phyloP scores from a whole-genome alignment of 75 land plant species.

The Cupressus sempervirens region DNA sequence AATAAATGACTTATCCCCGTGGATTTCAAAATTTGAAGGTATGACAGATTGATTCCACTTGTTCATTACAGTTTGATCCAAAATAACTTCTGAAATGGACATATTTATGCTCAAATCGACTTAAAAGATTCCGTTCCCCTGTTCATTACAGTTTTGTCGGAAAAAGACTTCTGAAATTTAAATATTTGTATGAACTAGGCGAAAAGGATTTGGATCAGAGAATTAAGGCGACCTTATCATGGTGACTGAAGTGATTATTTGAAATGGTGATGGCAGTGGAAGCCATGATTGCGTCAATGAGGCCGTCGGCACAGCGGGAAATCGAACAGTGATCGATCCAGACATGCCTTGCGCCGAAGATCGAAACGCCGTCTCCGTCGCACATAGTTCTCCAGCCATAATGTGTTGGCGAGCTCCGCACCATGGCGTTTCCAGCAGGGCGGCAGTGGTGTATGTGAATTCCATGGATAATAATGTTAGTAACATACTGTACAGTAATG shows the following conservation, averaged over 20 bases:
- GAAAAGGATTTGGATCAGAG: neutral
- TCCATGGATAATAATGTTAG: conserved; percentile 51
- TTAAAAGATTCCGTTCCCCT: neutral
- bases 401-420: conserved; percentile 35
- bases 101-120: neutral
- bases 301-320: conserved; percentile 40
- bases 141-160: neutral
- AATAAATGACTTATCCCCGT: neutral
- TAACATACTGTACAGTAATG: conserved; percentile 47
- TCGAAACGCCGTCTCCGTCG: conserved; percentile 45
- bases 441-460: conserved; percentile 47
- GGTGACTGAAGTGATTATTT: conserved; percentile 44
- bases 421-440: conserved; percentile 51
- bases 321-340: conserved; percentile 50
- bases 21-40: neutral
- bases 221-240: conserved; percentile 28
- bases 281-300: conserved; percentile 46
- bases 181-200: neutral
- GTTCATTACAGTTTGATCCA: neutral
- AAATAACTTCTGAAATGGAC: neutral
- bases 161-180: neutral
- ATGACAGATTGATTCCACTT: neutral
- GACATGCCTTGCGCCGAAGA: conserved; percentile 32
- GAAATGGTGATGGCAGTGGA: conserved; percentile 48
- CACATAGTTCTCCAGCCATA: conserved; percentile 35